Conservation (phyloP, 2,329 filamentous ascomycete genomes). For the Sporothrix mexicana region DNA sequence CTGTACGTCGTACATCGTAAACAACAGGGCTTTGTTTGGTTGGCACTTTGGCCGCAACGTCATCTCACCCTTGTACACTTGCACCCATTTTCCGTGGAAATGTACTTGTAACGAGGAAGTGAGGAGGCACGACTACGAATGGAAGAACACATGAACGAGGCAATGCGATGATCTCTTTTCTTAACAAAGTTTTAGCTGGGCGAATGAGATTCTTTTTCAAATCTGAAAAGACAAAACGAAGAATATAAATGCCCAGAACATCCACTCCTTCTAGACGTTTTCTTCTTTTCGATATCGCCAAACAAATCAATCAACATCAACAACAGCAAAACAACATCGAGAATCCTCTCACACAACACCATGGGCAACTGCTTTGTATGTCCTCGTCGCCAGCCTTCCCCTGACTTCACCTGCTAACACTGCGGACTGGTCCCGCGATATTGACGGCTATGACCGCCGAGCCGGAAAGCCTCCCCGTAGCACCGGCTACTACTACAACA, state of each 20-base stretch:
- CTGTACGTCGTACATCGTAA: too few species aligned
- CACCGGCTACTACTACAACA: not conserved
- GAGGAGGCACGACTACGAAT: not conserved
- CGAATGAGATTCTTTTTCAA: not conserved
- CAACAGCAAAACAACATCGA: not conserved
- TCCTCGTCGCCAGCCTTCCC: not conserved
- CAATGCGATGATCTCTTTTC: not conserved
- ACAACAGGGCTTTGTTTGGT: not conserved
- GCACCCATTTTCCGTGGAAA: not conserved
- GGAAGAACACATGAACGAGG: not conserved
- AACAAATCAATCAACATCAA: not conserved
- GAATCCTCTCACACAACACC: not conserved
- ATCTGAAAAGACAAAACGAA: not conserved
- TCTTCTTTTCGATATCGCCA: slow-evolving; percentile 4
- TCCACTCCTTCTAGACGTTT: not conserved
- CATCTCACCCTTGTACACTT: not conserved
- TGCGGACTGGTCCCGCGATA: not conserved
- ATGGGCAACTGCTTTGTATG: slow-evolving; percentile 25
- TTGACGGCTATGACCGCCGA: slow-evolving; percentile 18
- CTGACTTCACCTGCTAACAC: not conserved
- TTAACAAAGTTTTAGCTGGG: too few species aligned
- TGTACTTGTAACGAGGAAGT: slow-evolving; percentile 12
- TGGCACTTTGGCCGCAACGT: not conserved
- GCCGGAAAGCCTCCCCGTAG: not conserved
- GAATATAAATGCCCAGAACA: slow-evolving; percentile 6